These are phyloP conservation scores for Harringtonia lauricola DNA, from an alignment of 2,329 filamentous ascomycete species.

Conservation along the genomic window DNA sequence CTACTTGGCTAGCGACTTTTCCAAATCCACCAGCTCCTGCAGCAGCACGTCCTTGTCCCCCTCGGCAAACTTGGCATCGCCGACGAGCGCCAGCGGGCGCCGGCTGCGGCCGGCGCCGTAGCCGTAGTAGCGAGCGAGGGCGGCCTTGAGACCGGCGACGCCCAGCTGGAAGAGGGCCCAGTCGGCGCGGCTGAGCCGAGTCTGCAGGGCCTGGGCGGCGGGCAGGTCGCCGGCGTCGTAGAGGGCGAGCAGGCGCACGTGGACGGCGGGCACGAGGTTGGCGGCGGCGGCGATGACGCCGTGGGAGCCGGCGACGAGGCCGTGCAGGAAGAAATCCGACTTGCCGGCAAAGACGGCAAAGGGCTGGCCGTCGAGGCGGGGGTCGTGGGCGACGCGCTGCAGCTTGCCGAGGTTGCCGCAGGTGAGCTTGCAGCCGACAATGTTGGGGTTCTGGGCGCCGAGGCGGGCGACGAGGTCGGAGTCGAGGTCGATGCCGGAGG, in stretches of 20 bases:
- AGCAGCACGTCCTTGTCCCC: too few relatives aligned
- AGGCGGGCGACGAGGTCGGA: constrained; percentile 38
- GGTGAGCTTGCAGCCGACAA: constrained; percentile 43
- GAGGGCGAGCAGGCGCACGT: constrained; percentile 1
- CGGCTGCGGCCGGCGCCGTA: constrained; percentile 4
- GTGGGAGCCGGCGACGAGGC: constrained; percentile 26
- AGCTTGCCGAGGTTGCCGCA: constrained; percentile 50
- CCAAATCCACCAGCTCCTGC: too few relatives aligned
- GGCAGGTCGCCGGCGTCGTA: neutral
- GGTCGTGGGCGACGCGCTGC: constrained; percentile 22
- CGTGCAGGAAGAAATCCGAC: constrained; percentile 30
- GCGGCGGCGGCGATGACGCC: constrained; percentile 29
- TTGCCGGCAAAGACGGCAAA: constrained; percentile 27
- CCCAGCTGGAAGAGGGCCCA: constrained; percentile 2
- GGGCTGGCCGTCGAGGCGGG: neutral
- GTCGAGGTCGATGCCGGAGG: constrained; percentile 38
- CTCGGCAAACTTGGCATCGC: too few relatives aligned
- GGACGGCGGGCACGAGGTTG: constrained; percentile 18
- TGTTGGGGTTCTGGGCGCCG: constrained; percentile 33
- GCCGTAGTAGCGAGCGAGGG: neutral
- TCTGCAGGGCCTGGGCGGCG: constrained; percentile 2
- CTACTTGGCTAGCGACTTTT: too few relatives aligned
- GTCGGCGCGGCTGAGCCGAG: constrained; percentile 3
- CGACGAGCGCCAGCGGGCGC: neutral
- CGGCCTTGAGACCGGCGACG: constrained; percentile 5